Conservation (phyloP, 1,284 basidiomycete genomes). For the Cryptococcus sp. region DNA sequence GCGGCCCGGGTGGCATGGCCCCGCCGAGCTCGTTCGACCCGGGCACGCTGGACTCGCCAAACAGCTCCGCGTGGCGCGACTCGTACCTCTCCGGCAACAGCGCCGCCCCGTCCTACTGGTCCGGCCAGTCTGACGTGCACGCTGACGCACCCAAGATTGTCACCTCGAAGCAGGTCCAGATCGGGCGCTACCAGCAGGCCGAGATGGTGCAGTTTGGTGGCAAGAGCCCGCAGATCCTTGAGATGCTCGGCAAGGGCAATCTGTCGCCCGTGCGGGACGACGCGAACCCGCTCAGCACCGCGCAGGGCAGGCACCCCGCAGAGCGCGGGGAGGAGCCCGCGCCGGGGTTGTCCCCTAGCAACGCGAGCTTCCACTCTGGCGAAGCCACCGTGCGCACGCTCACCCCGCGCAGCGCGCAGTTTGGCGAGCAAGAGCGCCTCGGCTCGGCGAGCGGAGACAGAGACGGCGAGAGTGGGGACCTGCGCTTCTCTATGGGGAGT, state of each 20-base stretch:
- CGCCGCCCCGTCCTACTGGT: constrained; percentile 46
- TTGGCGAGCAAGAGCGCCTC: constrained; percentile 12
- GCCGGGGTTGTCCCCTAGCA: constrained; percentile 1
- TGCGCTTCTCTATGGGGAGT: constrained; percentile 50
- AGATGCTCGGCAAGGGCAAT: constrained; percentile 1
- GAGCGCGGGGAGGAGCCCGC: neutral
- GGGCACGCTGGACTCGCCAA: constrained; percentile 16
- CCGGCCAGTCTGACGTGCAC: constrained; percentile 43
- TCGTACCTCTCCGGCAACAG: constrained; percentile 39
- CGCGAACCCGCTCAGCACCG: neutral
- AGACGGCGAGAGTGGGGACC: constrained; percentile 25
- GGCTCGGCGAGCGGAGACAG: constrained; percentile 26
- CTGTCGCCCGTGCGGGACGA: constrained; percentile 7
- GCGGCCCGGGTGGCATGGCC: neutral
- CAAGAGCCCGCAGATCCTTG: constrained; percentile 9
- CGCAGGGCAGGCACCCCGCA: neutral
- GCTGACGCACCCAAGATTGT: constrained; percentile 50
- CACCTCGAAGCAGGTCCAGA: constrained; percentile 46
- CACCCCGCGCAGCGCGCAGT: constrained; percentile 17
- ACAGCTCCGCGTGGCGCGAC: constrained; percentile 21
- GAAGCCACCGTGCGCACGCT: constrained; percentile 10
- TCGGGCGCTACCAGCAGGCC: constrained; percentile 47
- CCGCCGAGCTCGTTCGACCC: constrained; percentile 4
- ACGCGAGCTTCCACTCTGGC: constrained; percentile 7
- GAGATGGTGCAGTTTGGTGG: constrained; percentile 46